Evolutionary conservation across 1,284 basidiomycete species (phyloP).

Genomic region (Tylopilus orsonianus): DNA sequence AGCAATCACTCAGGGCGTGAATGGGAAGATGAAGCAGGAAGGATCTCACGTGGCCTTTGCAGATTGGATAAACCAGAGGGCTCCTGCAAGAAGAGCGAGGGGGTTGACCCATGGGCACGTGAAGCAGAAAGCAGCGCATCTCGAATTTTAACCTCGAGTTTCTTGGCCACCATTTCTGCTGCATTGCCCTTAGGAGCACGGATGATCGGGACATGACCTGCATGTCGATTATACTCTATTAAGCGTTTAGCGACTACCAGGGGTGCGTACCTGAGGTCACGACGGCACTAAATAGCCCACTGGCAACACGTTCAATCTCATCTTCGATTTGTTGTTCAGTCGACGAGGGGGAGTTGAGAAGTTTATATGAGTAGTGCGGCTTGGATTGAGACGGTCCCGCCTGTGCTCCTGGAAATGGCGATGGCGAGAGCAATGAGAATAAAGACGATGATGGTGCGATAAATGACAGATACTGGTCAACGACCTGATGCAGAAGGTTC

Average conservation of each 20-base stretch:
- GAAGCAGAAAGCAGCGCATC: constrained; percentile 88
- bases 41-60: constrained; percentile 75
- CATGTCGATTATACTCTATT: background rate
- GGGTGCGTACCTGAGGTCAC: constrained; percentile 77
- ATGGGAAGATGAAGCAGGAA: background rate
- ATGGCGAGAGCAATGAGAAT: constrained; percentile 80
- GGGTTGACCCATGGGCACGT: constrained; percentile 52
- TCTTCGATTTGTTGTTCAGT: constrained; percentile 90
- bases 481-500: constrained; percentile 50
- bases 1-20: constrained; percentile 11
- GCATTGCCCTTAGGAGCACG: constrained; percentile 95
- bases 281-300: constrained; percentile 90
- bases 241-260: background rate
- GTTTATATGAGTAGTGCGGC: constrained; percentile 64
- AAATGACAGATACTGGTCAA: constrained; percentile 97
- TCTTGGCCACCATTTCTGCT: constrained; percentile 97
- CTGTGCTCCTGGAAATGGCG: constrained; percentile 35
- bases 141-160: constrained; percentile 89
- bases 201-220: constrained; percentile 93
- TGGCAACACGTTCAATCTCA: constrained; percentile 91
- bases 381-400: constrained; percentile 36
- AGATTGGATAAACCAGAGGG: constrained; percentile 69
- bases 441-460: constrained; percentile 93
- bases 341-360: constrained; percentile 91
- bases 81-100: constrained; percentile 71